Conservation (phyloP, 139 green algal species). For the Closterium sp. region DNA sequence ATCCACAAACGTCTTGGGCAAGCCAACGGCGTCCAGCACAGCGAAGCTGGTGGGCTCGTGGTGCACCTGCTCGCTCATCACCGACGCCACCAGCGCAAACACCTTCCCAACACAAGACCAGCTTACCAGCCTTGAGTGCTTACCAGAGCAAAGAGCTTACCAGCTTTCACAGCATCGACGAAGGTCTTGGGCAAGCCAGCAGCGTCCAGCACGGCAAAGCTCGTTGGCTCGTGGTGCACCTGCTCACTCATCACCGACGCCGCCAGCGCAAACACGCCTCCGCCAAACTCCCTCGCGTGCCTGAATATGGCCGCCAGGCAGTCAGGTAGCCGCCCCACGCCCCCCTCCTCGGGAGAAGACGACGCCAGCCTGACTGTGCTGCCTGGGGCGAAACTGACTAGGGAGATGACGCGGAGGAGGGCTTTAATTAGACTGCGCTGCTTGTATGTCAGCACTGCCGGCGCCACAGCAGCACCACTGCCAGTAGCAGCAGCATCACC, state of each 20-base stretch:
- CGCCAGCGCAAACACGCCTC: slow-evolving; percentile 83
- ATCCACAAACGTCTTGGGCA: slow-evolving; percentile 78
- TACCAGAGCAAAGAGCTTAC: slow-evolving; percentile 14
- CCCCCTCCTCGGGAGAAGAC: slow-evolving; percentile 32
- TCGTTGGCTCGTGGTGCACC: slow-evolving; percentile 89
- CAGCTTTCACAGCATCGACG: slow-evolving; percentile 53
- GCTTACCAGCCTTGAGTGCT: too few species aligned
- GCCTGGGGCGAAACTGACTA: slow-evolving; percentile 72
- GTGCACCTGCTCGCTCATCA: slow-evolving; percentile 89
- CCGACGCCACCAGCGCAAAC: slow-evolving; percentile 80
- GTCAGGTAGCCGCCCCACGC: slow-evolving; percentile 56
- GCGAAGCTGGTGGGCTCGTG: slow-evolving; percentile 85
- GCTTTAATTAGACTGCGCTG: slow-evolving; percentile 76
- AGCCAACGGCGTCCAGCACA: slow-evolving; percentile 69
- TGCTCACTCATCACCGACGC: slow-evolving; percentile 81
- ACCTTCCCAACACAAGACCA: slow-evolving; percentile 53
- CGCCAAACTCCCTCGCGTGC: slow-evolving; percentile 74
- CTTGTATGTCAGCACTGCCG: background rate
- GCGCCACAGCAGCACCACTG: background rate
- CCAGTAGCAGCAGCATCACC: background rate
- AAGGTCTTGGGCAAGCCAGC: slow-evolving; percentile 78
- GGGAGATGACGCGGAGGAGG: slow-evolving; percentile 77
- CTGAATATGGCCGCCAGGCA: slow-evolving; percentile 72
- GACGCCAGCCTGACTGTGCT: slow-evolving; percentile 42
- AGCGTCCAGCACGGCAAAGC: slow-evolving; percentile 72